phyloP scores from a whole-genome alignment of 306 rosid species.

The Rosa rugosa region DNA sequence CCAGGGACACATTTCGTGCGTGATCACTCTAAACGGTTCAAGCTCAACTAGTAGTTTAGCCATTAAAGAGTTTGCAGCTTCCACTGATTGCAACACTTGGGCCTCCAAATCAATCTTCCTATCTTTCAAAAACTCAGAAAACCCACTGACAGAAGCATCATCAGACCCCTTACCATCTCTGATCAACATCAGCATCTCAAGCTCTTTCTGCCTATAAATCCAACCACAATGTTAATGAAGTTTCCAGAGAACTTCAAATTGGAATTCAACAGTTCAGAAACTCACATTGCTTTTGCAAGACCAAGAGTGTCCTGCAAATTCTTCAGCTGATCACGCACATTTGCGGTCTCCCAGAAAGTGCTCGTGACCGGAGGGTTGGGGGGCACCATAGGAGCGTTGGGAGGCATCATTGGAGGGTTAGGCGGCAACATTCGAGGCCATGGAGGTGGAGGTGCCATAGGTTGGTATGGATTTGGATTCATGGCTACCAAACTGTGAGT shows the following conservation, averaged over 20 bases:
- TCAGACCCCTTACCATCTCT: slow-evolving; percentile 35
- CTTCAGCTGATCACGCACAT: slow-evolving; percentile 43
- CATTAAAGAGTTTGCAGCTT: slow-evolving; percentile 64
- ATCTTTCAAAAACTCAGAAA: slow-evolving; percentile 40
- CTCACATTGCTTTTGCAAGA: slow-evolving; percentile 69
- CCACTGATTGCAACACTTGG: slow-evolving; percentile 56
- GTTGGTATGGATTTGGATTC: slow-evolving; percentile 53
- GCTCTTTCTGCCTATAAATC: slow-evolving; percentile 63
- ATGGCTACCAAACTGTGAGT: slow-evolving; percentile 50
- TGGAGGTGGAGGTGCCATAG: slow-evolving; percentile 17
- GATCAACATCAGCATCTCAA: slow-evolving; percentile 55
- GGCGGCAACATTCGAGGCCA: slow-evolving; percentile 46
- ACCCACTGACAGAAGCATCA: slow-evolving; percentile 18
- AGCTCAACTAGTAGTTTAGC: slow-evolving; percentile 51
- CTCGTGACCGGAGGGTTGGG: slow-evolving; percentile 50
- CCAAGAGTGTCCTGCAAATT: slow-evolving; percentile 63
- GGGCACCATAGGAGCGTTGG: slow-evolving; percentile 39
- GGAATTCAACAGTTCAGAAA: background rate
- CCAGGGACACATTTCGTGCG: slow-evolving; percentile 67
- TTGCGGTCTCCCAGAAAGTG: slow-evolving; percentile 66
- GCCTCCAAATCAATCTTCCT: slow-evolving; percentile 51
- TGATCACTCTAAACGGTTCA: slow-evolving; percentile 56
- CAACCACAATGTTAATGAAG: background rate
- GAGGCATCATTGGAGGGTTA: background rate
- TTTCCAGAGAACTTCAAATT: background rate